These are phyloP conservation scores for Pseudogymnoascus sp. DNA, from an alignment of 2,329 filamentous ascomycete species.

Conservation along the genomic window DNA sequence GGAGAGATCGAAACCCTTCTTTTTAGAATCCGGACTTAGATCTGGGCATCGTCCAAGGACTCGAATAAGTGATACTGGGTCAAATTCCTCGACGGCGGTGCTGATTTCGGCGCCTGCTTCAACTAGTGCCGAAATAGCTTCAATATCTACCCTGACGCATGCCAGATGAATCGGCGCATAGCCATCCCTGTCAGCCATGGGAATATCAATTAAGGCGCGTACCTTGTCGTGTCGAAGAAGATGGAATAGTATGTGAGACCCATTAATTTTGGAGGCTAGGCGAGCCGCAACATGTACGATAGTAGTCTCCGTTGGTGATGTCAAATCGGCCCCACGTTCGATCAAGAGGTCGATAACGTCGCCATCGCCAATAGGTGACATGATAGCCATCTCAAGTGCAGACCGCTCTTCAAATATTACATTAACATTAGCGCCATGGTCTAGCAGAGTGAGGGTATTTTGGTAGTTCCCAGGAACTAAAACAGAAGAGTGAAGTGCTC, in stretches of 20 bases:
- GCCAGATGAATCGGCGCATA: neutral
- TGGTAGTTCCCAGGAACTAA: neutral
- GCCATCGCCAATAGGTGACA: neutral
- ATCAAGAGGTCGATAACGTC: constrained; percentile 2
- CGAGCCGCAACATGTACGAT: neutral
- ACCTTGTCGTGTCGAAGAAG: neutral
- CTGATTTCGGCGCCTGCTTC: neutral
- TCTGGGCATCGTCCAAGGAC: neutral
- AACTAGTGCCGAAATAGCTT: neutral
- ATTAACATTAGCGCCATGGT: neutral
- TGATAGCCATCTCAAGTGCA: constrained; percentile 7
- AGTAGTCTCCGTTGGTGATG: neutral
- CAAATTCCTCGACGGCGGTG: neutral
- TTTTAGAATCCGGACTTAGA: neutral
- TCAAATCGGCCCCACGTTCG: neutral
- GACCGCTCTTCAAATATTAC: neutral
- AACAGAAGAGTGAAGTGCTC: neutral
- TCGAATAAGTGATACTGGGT: neutral
- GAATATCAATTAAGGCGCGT: neutral
- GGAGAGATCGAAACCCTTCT: neutral
- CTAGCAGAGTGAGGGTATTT: neutral
- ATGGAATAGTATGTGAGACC: neutral
- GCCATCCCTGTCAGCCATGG: neutral
- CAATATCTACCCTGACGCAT: neutral
- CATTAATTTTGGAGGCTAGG: neutral